Base-by-base conservation (phyloP, 2,329 filamentous ascomycete species). In the Samsoniella hepiali region DNA sequence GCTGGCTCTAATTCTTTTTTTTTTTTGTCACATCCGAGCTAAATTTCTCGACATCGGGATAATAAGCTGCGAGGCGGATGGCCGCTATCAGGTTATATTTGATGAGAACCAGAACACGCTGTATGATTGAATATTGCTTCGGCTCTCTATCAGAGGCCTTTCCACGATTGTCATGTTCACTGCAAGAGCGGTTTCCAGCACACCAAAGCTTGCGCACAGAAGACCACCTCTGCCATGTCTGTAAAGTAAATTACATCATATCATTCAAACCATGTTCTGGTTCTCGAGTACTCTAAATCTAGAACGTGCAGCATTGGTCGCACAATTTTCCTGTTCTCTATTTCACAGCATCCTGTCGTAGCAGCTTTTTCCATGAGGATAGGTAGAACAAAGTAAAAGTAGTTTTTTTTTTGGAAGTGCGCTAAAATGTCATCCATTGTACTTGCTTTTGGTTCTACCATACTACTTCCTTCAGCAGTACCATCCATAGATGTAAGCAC, bases 401-500 rank as follows among this genome's bases (percentile, higher is more conserved):
- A 22, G 13, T 27, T 34, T 55, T 64, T 40, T 54, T 60, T 62
- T 61, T 61, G 57, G 60, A 65, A 65, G 74, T 80, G 77, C 78
- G 78, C 77, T 77, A 79, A 79, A 78, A 76, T 64, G 63, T 65
- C 63, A 65, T 65, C 73, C 77, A 78, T 76, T 74, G 76, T 78
- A 78, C 76, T 78, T 79, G 79, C 76, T 77, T 72, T 77, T 76
- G 72, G 73, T 78, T 76, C 76, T 81, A 78, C 73, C 76, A 76
- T 75, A 75, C 74, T 75, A 76, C 77, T 78, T 78, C 78, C 74
- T 74, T 76, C 70, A 72, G 75, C 76, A 79, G 77, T 78, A 78
- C 74, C 73, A 76, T 81, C 78, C 79, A 82, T 81, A 81, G 82
- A 83, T 85, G 82, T 82, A 85, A 84, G 81, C 82, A 77, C 77